Base-by-base conservation (phyloP, 2,329 filamentous ascomycete species). In the Pezicula radicicola region DNA sequence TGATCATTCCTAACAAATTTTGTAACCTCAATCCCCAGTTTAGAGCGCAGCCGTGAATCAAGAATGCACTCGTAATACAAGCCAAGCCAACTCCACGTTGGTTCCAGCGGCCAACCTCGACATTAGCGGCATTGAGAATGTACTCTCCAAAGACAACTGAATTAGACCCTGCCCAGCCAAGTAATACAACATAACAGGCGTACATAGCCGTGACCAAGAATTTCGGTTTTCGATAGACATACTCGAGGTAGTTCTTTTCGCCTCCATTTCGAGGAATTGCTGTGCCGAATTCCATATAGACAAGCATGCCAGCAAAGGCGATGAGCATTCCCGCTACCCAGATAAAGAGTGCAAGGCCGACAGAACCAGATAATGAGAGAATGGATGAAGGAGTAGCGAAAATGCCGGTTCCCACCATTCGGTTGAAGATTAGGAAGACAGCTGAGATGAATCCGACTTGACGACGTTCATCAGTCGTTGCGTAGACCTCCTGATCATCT, bases 81-180 rank as follows among this genome's bases (percentile, higher is more conserved):
- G 79, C 83, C n/a, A 89, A 69, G 30, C 83, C 85, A 16, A 88
- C 72, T 41, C 76, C 83, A 37, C 85, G 77, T 69, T 87, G 81
- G 66, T 87, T 87, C 84, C 84, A 88, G 19, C 83, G 74, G 46
- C 72, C 77, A 21, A 85, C 80, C 57, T 87, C 78, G 19, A 82
- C 75, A 12, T 81, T 71, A 10, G 84, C 80, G 8, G 85, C 85
- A 62, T 85, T 76, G 2, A 89, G 75, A 51, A 89, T 82, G 67
- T 88, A 88, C 64, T 87, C 83, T 54, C 84, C 84, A 57, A 89
- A 88, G 37, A 88, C 77, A 56, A 89, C 81, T 1, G 80, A 85
- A 67, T 88, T 88, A 13, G 80, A 80, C 6, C 80, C 80, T 0
- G 83, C 82, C 82, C 83, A 87, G 12, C 80, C 82, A 16, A 87